Evolutionary conservation across 2,329 filamentous ascomycete genomes (phyloP), one percentile per base, ranked within the genome.

Genomic region (Neonectria hederae): DNA sequence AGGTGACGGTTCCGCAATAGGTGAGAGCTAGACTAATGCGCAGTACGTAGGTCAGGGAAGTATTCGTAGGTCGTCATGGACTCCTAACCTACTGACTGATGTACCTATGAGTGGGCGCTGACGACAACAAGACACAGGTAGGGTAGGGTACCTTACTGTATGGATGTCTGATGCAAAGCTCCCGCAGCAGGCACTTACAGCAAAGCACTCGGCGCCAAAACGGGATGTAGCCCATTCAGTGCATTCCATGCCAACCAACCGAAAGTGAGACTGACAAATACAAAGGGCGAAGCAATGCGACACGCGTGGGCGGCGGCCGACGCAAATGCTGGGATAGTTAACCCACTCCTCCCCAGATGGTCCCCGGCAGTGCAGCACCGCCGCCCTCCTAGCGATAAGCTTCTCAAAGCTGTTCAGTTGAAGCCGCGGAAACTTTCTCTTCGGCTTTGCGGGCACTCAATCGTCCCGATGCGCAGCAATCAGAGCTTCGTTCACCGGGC

Each of bases 241-340:
- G 38, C 38, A 17, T n/a, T 17, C n/a, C 8, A 19, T 19, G n/a
- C 38, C n/a, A 19, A 13, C 38, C 38, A 42, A 42, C 38, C 38
- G 10, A 42, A 42, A 42, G 38, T 42, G 38, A 42, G 38, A 53
- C 48, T 28, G 26, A 35, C 48, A 43, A 32, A 48, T 57, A 6
- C 54, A 26, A 19, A 24, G 30, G n/a, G 42, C 28, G 32, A 45
- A 51, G 42, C 22, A 56, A 32, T 11, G 43, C 59, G n/a, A 42
- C 38, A 42, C 38, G n/a, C n/a, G 7, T 42, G 5, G 28, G 8
- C 7, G 56, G 68, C 70, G 70, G 70, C 70, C 68, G 68, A 71
- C 68, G 43, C 63, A 58, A 51, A 24, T 8, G 14, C 22, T 24
- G 28, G 22, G 43, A 48, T 35, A 11, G 10, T 21, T 21, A 42